Base-by-base conservation (phyloP, 2,329 filamentous ascomycete species). In the Calonectria montana region DNA sequence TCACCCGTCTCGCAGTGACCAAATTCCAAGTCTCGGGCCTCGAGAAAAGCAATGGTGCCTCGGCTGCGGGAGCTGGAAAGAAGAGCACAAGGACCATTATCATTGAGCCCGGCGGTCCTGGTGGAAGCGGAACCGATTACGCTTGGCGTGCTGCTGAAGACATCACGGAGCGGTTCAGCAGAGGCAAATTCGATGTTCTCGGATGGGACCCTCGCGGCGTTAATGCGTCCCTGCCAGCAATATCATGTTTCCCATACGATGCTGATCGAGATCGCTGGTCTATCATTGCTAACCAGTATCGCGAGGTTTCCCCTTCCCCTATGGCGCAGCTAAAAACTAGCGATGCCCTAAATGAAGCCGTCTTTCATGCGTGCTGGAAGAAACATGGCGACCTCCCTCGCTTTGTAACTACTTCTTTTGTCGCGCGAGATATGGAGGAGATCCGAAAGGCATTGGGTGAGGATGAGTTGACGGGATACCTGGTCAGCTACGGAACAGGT, bases 131-230 rank as follows among this genome's bases (percentile, higher is more conserved):
- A 4, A 87, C 84, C 0, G 78, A 67, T 0, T 84, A 85, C 45
- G 82, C 80, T 3, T 88, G 85, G 85, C 75, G 81, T 7, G 74
- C 73, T 0, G 83, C 81, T 4, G 83, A 87, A 67, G 65, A 72
- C 0, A 70, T 86, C 41, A 83, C 84, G 4, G 75, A 83, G 67
- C 83, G 85, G 3, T 77, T 88, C 15, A 87, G 86, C 68, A 83
- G 83, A 37, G 81, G 84, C 25, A 76, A 80, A 25, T 87, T 84
- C 25, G 87, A 89, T 70, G 84, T 89, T 7, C 77, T 90, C 16
- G 86, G 87, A n/a, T 89, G 86, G 84, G 88, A 90, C 64, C 88
- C 88, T n/a, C 84, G 88, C 4, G 88, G 88, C 2, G 86, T 89
- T 65, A 89, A 89, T 74, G 77, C 81, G 1, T 86, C 87, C 1